Evolutionary conservation across 2,329 filamentous ascomycete genomes (phyloP).

Genomic region (Plectosphaerella cucumerina): DNA sequence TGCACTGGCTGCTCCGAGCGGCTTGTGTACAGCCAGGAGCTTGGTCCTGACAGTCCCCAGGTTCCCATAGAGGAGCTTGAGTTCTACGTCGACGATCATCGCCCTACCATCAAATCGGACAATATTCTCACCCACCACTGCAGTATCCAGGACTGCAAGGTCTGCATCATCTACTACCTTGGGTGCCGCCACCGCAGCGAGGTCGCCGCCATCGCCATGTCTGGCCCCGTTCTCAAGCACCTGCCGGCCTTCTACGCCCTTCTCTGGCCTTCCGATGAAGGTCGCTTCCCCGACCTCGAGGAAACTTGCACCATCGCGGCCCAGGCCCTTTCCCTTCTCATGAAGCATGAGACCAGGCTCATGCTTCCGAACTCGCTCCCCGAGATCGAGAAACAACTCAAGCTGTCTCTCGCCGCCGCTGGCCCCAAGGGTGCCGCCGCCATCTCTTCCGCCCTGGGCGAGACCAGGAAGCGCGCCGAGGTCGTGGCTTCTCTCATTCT

Average conservation of each 20-base stretch:
- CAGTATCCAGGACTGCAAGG: background rate
- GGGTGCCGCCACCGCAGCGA: background rate
- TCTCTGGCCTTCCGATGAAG: background rate
- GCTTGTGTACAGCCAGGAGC: no score
- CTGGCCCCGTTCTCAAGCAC: constrained; percentile 1
- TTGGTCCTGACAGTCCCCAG: no score
- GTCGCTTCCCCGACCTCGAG: background rate
- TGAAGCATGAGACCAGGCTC: background rate
- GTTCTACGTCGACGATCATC: background rate
- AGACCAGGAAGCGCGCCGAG: background rate
- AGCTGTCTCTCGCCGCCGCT: background rate
- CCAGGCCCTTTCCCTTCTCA: background rate
- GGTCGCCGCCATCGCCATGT: background rate
- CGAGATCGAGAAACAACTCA: background rate
- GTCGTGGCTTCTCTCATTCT: background rate
- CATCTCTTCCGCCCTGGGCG: background rate
- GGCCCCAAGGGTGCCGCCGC: background rate
- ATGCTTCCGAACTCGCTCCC: background rate
- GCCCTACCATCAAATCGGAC: background rate
- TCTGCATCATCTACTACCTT: background rate
- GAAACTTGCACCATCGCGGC: background rate
- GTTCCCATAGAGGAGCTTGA: no score
- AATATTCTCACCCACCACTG: background rate
- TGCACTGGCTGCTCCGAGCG: no score
- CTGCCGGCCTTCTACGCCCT: background rate